phyloP scores from a whole-genome alignment of 2,329 filamentous ascomycete genomes.

The Phyllosticta citribraziliensis region DNA sequence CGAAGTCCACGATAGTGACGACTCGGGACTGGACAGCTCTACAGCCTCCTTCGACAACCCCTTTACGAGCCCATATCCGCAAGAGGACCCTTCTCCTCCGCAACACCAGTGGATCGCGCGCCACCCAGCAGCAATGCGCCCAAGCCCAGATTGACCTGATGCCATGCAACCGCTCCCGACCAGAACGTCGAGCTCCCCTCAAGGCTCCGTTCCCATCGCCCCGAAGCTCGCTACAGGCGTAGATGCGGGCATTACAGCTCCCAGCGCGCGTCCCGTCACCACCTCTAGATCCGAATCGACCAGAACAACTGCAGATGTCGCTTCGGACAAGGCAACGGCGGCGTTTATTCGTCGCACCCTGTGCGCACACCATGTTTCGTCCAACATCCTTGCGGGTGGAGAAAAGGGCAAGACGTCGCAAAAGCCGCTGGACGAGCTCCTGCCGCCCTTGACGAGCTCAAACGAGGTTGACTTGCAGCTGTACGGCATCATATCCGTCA shows the following conservation, averaged over 20 bases:
- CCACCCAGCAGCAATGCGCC: conserved; percentile 8
- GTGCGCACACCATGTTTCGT: conserved; percentile 53
- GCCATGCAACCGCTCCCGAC: conserved; percentile 9
- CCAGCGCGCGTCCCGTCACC: neutral
- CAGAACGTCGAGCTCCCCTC: conserved; percentile 6
- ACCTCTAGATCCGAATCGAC: neutral
- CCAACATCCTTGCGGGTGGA: conserved; percentile 32
- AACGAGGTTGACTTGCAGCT: conserved; percentile 90
- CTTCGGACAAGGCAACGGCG: conserved; percentile 67
- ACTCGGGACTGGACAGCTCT: neutral
- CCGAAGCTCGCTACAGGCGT: neutral
- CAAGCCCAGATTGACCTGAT: conserved; percentile 6
- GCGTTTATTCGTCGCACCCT: conserved; percentile 75
- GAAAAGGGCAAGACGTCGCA: conserved; percentile 50
- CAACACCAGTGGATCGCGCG: neutral
- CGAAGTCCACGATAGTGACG: conserved; percentile 2
- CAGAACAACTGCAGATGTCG: conserved; percentile 10
- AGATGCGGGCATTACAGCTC: neutral
- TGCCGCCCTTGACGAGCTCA: conserved; percentile 86
- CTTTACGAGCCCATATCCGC: neutral
- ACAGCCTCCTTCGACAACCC: neutral
- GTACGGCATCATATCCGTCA: conserved; percentile 83
- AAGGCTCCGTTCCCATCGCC: conserved; percentile 2
- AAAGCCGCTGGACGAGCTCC: conserved; percentile 64
- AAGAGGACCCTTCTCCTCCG: neutral